Percentiles rank a stretch among this genome's conserved stretches.
phyloP scores from a whole-genome alignment of 1,139 yeast species.

The Yamadazyma taylorii region DNA sequence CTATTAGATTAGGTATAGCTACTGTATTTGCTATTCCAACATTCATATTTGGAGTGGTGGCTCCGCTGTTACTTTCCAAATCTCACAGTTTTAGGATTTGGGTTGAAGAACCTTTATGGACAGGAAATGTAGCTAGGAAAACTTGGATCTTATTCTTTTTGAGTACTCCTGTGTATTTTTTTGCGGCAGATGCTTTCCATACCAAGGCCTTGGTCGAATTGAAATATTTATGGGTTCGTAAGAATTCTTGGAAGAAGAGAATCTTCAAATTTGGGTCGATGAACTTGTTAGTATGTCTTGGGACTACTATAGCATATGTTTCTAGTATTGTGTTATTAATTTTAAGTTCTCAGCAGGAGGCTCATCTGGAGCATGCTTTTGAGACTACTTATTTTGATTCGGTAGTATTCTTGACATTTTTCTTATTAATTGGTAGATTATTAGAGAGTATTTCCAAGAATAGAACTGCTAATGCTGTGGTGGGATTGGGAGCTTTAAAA shows the following conservation, averaged over 20 bases:
- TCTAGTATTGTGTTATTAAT: constrained; percentile 61
- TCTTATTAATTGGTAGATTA: constrained; percentile 66
- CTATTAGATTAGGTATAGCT: constrained; percentile 49
- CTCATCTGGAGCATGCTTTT: constrained; percentile 38
- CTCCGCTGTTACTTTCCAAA: constrained; percentile 59
- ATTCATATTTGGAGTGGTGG: constrained; percentile 65
- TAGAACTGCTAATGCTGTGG: constrained; percentile 66
- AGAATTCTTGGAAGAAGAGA: constrained; percentile 56
- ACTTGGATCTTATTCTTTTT: constrained; percentile 67
- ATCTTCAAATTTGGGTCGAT: constrained; percentile 73
- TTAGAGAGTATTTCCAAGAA: constrained; percentile 66
- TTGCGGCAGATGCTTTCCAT: constrained; percentile 74
- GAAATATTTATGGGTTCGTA: constrained; percentile 54
- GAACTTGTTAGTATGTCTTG: constrained; percentile 70
- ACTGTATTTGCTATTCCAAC: constrained; percentile 55
- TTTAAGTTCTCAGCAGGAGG: constrained; percentile 44
- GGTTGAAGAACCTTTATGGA: constrained; percentile 64
- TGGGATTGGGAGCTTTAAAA: constrained; percentile 51
- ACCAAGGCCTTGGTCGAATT: constrained; percentile 62
- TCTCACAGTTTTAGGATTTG: constrained; percentile 46
- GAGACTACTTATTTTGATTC: constrained; percentile 75
- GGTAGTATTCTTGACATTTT: constrained; percentile 72
- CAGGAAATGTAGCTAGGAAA: constrained; percentile 59
- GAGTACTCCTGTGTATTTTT: constrained; percentile 73
- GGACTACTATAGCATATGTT: constrained; percentile 71